Base-by-base conservation (phyloP, 306 rosid genomes). In the Astragalus membranaceus region DNA sequence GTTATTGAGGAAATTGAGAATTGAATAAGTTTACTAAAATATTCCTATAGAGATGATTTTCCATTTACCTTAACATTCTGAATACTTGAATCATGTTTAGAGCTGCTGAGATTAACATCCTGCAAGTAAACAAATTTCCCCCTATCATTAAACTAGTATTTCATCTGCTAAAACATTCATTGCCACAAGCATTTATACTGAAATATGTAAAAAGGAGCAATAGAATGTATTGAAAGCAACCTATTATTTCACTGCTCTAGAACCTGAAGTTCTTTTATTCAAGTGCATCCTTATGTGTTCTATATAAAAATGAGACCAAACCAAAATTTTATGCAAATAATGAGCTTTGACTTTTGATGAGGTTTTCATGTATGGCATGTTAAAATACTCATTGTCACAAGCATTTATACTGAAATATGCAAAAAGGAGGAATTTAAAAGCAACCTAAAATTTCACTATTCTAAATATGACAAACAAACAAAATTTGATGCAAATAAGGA, bases 21-120 rank as follows among this genome's bases (percentile, higher is more conserved):
- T 41, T 42, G n/a, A 49, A 42, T 52, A 17, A 51, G 51, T 63
- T 72, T 11, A 41, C 32, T 64, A 59, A 56, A 69, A n/a, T 78
- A 48, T 59, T 14, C 54, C 55, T 39, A 36, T 37, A 15, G 4
- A 59, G 67, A 68, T 60, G 68, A 41, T 13, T 64, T 67, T 74
- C 41, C 52, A 5, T 50, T 86, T 79, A 90, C 99, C 95, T 85
- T 82, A 69, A 75, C 73, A 72, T 74, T 72, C 72, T 76, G 85
- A 70, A 72, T 68, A 70, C 81, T 73, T 67, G 75, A 76, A 69
- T 26, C 30, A 26, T 79, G 81, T 69, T 85, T 83, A 3, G 82
- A 85, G 78, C 95, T 86, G 77, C 76, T 72, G 59, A 95, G 96
- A 84, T 91, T 82, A 73, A 95, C 90, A 71, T 89, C 97, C 99